These are phyloP conservation scores for Cylindrotheca closterium DNA, from an alignment of 108 stramenopile genomes.

Conservation along the genomic window DNA sequence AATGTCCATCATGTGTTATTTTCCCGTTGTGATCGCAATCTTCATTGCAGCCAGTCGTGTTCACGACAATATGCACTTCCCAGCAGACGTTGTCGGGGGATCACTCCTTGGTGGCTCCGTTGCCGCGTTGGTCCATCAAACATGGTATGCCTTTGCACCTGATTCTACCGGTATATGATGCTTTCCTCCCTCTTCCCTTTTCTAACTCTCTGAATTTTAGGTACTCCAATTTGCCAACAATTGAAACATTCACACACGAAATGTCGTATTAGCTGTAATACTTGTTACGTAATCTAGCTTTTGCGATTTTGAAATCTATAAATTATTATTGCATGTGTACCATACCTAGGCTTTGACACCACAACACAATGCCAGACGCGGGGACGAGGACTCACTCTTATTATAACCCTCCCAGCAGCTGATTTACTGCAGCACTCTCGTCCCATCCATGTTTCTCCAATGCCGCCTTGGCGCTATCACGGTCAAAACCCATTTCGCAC, in stretches of 20 bases:
- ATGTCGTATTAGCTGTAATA: too few relatives aligned
- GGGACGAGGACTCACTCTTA: too few relatives aligned
- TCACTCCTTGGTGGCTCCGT: conserved; percentile 43
- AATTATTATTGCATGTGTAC: too few relatives aligned
- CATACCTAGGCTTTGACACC: too few relatives aligned
- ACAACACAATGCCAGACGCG: too few relatives aligned
- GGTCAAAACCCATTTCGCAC: conserved; percentile 97
- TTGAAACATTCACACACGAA: too few relatives aligned
- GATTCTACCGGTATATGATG: too few relatives aligned
- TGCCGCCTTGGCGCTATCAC: conserved; percentile 74
- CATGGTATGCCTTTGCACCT: conserved; percentile 52
- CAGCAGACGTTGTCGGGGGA: conserved; percentile 68
- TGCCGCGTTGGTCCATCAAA: conserved; percentile 22
- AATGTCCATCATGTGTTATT: conserved; percentile 24
- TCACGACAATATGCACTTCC: conserved; percentile 58
- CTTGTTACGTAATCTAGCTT: too few relatives aligned
- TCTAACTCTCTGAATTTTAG: too few relatives aligned
- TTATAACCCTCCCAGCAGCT: conserved; percentile 66
- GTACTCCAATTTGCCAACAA: too few relatives aligned
- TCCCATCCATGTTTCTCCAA: conserved; percentile 89
- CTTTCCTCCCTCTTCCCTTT: too few relatives aligned
- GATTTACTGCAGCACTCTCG: conserved; percentile 89
- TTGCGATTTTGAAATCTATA: too few relatives aligned
- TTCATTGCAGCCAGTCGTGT: conserved; percentile 51
- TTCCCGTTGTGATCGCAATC: conserved; percentile 42